Conservation (phyloP, 352 stramenopile genomes). For the Globisporangium barbulae region DNA sequence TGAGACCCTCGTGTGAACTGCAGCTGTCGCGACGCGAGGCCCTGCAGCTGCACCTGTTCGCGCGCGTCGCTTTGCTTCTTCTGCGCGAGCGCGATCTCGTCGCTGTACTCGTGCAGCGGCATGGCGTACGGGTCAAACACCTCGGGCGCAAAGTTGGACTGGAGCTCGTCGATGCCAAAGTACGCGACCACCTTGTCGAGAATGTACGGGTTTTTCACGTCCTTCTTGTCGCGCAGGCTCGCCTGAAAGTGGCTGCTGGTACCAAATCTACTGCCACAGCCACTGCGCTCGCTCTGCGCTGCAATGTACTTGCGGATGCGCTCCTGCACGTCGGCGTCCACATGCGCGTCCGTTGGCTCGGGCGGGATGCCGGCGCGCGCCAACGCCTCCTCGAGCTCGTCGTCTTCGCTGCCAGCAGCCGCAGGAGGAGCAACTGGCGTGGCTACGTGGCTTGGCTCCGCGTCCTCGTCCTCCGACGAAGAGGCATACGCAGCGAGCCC, state of each 20-base stretch:
- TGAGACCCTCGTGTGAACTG: conserved; percentile 16
- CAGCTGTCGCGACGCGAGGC: conserved; percentile 25
- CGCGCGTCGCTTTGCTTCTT: conserved; percentile 48
- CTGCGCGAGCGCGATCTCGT: conserved; percentile 61
- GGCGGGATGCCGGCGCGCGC: conserved; percentile 39
- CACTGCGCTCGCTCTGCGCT: conserved; percentile 27
- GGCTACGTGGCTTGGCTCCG: not conserved
- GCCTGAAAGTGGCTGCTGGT: conserved; percentile 45
- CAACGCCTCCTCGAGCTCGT: conserved; percentile 31
- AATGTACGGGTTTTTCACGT: conserved; percentile 86
- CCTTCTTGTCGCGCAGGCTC: conserved; percentile 74
- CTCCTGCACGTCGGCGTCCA: conserved; percentile 42
- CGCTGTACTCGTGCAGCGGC: conserved; percentile 66
- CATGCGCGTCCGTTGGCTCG: conserved; percentile 16
- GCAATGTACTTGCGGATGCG: conserved; percentile 63
- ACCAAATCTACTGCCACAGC: conserved; percentile 4
- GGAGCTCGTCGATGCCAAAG: conserved; percentile 81
- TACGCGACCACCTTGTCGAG: conserved; percentile 85
- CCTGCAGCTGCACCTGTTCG: conserved; percentile 31
- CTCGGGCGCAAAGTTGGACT: conserved; percentile 58
- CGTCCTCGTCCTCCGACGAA: conserved; percentile 34
- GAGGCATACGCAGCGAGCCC: conserved; percentile 32
- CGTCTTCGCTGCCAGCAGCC: not conserved
- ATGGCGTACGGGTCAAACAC: conserved; percentile 72
- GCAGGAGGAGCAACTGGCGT: not conserved